Percentiles rank a stretch among this genome's conserved stretches.
phyloP scores from a whole-genome alignment of 768 basidiomycete genomes.

The Termitomyces sp. region DNA sequence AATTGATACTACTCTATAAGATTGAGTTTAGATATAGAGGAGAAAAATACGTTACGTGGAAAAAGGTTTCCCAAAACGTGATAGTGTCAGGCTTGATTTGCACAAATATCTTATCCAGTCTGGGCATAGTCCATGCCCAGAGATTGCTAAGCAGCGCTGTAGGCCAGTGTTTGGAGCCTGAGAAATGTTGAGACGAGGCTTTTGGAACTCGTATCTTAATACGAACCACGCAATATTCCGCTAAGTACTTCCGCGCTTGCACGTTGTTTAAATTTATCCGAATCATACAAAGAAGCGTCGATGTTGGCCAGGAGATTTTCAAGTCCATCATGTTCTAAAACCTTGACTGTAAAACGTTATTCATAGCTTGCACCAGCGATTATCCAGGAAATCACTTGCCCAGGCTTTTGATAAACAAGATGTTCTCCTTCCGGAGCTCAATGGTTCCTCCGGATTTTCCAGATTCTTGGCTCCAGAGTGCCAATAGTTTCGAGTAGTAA shows the following conservation, averaged over 20 bases:
- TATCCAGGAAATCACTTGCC: conserved; percentile 20
- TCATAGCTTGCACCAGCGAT: background rate
- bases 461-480: conserved; percentile 82
- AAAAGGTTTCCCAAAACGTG: conserved; percentile 66
- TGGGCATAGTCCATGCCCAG: conserved; percentile 69
- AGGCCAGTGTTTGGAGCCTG: conserved; percentile 86
- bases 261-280: conserved; percentile 83
- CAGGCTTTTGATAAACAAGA: conserved; percentile 36
- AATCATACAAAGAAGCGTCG: conserved; percentile 58
- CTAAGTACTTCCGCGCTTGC: conserved; percentile 64
- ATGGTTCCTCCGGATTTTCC: conserved; percentile 45
- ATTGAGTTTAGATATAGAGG: background rate
- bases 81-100: conserved; percentile 87
- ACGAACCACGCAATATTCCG: conserved; percentile 70
- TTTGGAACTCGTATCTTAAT: background rate
- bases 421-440: conserved; percentile 54
- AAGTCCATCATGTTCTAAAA: conserved; percentile 51
- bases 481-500: conserved; percentile 59
- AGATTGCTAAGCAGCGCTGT: conserved; percentile 45
- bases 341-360: conserved; percentile 48
- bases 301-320: conserved; percentile 49
- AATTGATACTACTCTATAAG: conserved; percentile 41
- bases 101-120: conserved; percentile 58
- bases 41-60: conserved; percentile 39
- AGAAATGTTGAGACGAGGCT: background rate